phyloP scores from a whole-genome alignment of 768 basidiomycete species.

The Naganishia vaughanmartiniae region DNA sequence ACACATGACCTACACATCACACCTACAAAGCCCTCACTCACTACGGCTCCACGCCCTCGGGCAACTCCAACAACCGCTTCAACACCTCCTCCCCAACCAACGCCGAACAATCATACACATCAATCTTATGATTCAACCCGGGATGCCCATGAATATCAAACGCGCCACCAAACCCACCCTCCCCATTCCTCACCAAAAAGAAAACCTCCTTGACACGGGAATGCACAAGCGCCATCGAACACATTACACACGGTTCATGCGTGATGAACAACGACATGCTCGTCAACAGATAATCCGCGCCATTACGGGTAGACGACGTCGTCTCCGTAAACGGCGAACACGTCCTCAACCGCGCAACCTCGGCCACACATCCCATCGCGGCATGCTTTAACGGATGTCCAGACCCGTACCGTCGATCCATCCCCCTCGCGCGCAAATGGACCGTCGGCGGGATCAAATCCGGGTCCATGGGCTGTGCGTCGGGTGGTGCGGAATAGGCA shows the following conservation, averaged over 20 bases:
- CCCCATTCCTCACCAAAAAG: conserved; percentile 63
- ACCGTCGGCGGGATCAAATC: conserved; percentile 51
- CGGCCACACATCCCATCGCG: conserved; percentile 61
- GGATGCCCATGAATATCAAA: conserved; percentile 74
- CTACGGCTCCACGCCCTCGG: conserved; percentile 39
- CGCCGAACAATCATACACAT: conserved; percentile 64
- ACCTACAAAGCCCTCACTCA: background rate
- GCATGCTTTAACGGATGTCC: conserved; percentile 82
- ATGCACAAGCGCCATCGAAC: conserved; percentile 91
- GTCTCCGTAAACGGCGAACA: conserved; percentile 46
- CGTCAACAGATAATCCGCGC: conserved; percentile 83
- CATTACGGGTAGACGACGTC: conserved; percentile 56
- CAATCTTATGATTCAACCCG: conserved; percentile 85
- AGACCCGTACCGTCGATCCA: conserved; percentile 69
- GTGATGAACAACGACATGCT: conserved; percentile 79
- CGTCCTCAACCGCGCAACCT: conserved; percentile 48
- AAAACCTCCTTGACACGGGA: conserved; percentile 84
- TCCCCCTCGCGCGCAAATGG: conserved; percentile 54
- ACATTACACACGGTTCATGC: conserved; percentile 98
- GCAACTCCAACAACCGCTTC: conserved; percentile 38
- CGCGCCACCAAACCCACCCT: conserved; percentile 78
- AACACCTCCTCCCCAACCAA: conserved; percentile 35
- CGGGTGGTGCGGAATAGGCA: conserved; percentile 56
- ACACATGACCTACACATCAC: too few species aligned
- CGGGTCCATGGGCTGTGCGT: conserved; percentile 37